Base-by-base conservation (phyloP, 2,329 filamentous ascomycete species). In the Fusarium nodosum region DNA sequence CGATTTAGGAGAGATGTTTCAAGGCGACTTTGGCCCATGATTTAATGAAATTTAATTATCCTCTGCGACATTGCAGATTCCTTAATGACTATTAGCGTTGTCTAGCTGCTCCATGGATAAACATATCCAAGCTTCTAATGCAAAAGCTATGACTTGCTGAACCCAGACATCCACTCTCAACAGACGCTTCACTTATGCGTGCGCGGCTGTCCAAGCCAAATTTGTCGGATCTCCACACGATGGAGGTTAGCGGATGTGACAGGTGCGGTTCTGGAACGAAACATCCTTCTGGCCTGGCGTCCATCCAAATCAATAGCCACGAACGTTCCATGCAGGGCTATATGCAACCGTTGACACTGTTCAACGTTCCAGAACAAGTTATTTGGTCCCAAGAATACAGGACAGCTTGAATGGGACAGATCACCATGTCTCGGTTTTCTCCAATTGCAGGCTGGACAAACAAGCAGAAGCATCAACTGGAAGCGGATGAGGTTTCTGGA, bases 1-100 rank as follows among this genome's bases (percentile, higher is more conserved):
- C 34, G 87, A 88, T 60, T 80, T 90, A 51, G 82, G 83, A 0
- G 87, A 88, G 67, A 82, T 87, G 80, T 78, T 79, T 68, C 74
- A 76, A 54, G 76, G 79, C 28, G 80, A 82, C 28, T 83, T 80
- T 73, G 78, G 80, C 20, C 67, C 69, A 66, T 77, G 58, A 73
- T 39, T 64, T 56, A 71, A 64, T 68, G 51, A 57, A 57, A 68
- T 58, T 31, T 46, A 46, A 46, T 46, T 22, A 44, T 12, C n/a
- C 22, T 28, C 15, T 44, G 22, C 22, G 15, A 28, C 1, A 16
- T 16, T 22, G 22, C 41, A 26, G 24, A 44, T 44, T n/a, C 20
- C 39, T 24, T 18, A 44, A 44, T 44, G 22, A 28, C 41, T 10
- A 15, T 7, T 24, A 42, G 15, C 39, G 2, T n/a, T 44, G 22